Conservation (phyloP, 805 yeast genomes). For the Priceomyces melissophilus region DNA sequence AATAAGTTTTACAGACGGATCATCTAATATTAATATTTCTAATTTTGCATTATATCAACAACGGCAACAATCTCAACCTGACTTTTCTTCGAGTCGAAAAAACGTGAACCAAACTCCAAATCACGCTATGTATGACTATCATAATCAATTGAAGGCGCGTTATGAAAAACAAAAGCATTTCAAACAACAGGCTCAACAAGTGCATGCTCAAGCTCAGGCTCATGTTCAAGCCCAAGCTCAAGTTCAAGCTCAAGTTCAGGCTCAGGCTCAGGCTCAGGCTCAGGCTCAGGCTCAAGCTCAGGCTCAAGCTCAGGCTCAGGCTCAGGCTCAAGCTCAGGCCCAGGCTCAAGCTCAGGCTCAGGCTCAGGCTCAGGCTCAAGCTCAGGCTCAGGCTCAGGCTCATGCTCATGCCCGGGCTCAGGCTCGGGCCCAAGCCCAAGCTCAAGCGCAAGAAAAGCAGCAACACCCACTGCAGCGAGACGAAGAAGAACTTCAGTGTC, state of each 20-base stretch:
- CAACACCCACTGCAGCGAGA: constrained; percentile 3
- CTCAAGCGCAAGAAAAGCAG: constrained; percentile 8
- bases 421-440: constrained; percentile 2
- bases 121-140: constrained; percentile 13
- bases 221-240: constrained; percentile 11
- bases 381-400: constrained; percentile 8
- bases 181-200: constrained; percentile 11
- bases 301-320: constrained; percentile 11
- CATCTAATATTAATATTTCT: constrained; percentile 12
- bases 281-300: constrained; percentile 11
- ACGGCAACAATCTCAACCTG: constrained; percentile 6
- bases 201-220: constrained; percentile 9
- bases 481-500: constrained; percentile 8
- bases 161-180: constrained; percentile 22
- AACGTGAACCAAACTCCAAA: constrained; percentile 3
- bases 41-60: constrained; percentile 14
- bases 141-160: constrained; percentile 21
- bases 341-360: constrained; percentile 11
- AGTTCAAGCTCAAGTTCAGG: constrained; percentile 5
- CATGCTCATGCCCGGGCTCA: constrained; percentile 8
- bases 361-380: constrained; percentile 7
- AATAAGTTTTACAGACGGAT: constrained; percentile 18
- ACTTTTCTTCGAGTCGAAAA: constrained; percentile 1
- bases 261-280: constrained; percentile 8
- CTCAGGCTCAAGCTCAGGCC: constrained; percentile 12